phyloP scores from a whole-genome alignment of 2,329 filamentous ascomycete species.

The Cladosporium sp. region DNA sequence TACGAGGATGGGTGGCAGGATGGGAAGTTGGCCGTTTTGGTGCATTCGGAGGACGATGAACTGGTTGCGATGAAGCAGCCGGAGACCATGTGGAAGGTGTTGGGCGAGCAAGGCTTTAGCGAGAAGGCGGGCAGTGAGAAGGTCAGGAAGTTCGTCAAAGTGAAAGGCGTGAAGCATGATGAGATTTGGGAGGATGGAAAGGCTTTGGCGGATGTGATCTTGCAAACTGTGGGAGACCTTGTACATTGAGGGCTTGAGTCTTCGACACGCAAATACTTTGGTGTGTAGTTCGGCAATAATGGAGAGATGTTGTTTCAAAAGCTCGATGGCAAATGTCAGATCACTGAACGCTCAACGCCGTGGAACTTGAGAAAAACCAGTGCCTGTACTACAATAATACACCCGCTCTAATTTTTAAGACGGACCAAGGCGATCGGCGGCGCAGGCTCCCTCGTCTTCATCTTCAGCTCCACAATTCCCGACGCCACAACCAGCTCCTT shows the following conservation, averaged over 20 bases:
- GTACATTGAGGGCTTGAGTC: not conserved
- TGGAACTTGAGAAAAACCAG: not conserved
- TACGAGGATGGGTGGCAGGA: conserved; percentile 47
- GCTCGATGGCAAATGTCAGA: not conserved
- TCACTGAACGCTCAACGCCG: not conserved
- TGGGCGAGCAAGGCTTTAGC: conserved; percentile 47
- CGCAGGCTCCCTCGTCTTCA: not conserved
- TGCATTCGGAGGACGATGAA: conserved; percentile 50
- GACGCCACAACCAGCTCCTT: conserved; percentile 6
- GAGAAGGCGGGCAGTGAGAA: conserved; percentile 33
- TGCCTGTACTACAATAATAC: not conserved
- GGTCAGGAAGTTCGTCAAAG: conserved; percentile 45
- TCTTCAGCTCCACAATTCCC: conserved; percentile 2
- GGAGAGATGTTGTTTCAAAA: not conserved
- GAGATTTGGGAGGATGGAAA: conserved; percentile 62
- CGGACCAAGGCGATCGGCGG: conserved; percentile 7
- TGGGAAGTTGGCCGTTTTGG: conserved; percentile 44
- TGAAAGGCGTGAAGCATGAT: conserved; percentile 60
- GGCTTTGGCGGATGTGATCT: conserved; percentile 52
- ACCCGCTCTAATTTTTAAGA: not conserved
- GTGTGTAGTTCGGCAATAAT: not conserved
- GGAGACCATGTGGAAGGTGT: conserved; percentile 54
- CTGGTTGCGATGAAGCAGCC: conserved; percentile 58
- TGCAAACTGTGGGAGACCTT: conserved; percentile 27
- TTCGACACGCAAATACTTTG: not conserved